Evolutionary conservation across 2,329 filamentous ascomycete genomes (phyloP).

Genomic region (Penicillium sp.): DNA sequence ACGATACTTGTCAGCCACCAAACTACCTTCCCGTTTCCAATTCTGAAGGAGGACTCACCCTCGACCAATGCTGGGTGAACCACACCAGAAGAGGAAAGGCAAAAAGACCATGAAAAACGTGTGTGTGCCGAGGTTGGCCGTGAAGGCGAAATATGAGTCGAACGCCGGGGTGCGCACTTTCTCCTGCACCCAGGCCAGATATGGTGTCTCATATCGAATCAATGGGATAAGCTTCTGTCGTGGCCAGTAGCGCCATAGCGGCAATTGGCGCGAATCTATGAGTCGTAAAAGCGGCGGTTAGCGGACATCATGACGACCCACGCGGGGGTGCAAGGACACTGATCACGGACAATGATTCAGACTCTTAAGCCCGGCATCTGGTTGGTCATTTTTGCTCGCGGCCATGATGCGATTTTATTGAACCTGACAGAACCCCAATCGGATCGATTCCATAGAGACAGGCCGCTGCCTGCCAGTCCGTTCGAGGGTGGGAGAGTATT

Average conservation of each 20-base stretch:
- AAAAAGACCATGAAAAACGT: constrained; percentile 98
- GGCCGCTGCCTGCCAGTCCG: constrained; percentile 20
- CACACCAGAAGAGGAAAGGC: constrained; percentile 95
- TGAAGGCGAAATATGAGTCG: constrained; percentile 95
- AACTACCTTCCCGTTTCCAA: not conserved
- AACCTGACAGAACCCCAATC: constrained; percentile 16
- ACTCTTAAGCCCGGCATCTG: constrained; percentile 69
- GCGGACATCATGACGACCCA: not conserved
- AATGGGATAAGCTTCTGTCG: constrained; percentile 80
- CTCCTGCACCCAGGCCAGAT: constrained; percentile 81
- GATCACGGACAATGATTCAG: constrained; percentile 64
- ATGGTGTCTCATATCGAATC: constrained; percentile 90
- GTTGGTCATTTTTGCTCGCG: constrained; percentile 37
- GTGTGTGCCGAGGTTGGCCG: constrained; percentile 93
- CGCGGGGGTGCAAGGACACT: not conserved
- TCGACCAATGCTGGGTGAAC: constrained; percentile 77
- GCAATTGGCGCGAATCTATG: constrained; percentile 75
- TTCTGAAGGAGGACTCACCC: constrained; percentile 59
- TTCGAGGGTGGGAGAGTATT: constrained; percentile 8
- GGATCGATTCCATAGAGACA: constrained; percentile 25
- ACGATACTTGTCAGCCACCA: not conserved
- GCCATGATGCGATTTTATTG: constrained; percentile 36
- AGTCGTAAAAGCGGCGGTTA: constrained; percentile 18
- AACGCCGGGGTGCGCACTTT: constrained; percentile 75
- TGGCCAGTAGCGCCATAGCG: constrained; percentile 80